Percentiles rank a stretch among this genome's conserved stretches.
Evolutionary conservation across 2,329 filamentous ascomycete species (phyloP).

Genomic region (Fusarium sp.): DNA sequence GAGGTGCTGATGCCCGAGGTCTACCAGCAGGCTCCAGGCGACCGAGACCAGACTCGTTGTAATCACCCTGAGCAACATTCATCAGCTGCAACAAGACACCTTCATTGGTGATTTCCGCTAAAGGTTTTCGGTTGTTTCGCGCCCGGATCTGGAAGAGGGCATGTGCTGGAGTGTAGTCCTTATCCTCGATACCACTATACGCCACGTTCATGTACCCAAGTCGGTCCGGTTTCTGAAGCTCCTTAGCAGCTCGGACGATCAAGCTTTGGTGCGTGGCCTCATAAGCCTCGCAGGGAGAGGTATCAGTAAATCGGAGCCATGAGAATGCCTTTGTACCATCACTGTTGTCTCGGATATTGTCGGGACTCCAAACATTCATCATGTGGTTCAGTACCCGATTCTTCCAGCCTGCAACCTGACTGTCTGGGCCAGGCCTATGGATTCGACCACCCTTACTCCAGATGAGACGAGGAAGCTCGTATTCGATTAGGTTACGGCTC

Average conservation of each 20-base stretch:
- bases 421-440: slow-evolving; percentile 78
- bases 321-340: slow-evolving; percentile 79
- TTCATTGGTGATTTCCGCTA: slow-evolving; percentile 78
- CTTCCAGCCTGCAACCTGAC: slow-evolving; percentile 81
- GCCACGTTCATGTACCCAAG: slow-evolving; percentile 75
- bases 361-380: slow-evolving; percentile 91
- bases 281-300: slow-evolving; percentile 79
- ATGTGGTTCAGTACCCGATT: slow-evolving; percentile 81
- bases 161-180: slow-evolving; percentile 77
- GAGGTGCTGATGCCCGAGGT: slow-evolving; percentile 85
- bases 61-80: slow-evolving; percentile 78
- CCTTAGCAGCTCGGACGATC: slow-evolving; percentile 78
- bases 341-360: slow-evolving; percentile 77
- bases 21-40: slow-evolving; percentile 85
- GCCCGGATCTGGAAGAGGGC: slow-evolving; percentile 85
- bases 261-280: slow-evolving; percentile 76
- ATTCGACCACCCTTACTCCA: slow-evolving; percentile 85
- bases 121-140: slow-evolving; percentile 73
- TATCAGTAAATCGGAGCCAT: slow-evolving; percentile 89
- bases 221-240: slow-evolving; percentile 67
- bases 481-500: slow-evolving; percentile 86
- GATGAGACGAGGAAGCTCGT: slow-evolving; percentile 83
- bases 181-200: slow-evolving; percentile 75
- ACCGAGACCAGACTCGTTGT: slow-evolving; percentile 77
- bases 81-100: slow-evolving; percentile 81